Conservation (phyloP, 768 basidiomycete genomes). For the Coprinopsis strossmayeri region DNA sequence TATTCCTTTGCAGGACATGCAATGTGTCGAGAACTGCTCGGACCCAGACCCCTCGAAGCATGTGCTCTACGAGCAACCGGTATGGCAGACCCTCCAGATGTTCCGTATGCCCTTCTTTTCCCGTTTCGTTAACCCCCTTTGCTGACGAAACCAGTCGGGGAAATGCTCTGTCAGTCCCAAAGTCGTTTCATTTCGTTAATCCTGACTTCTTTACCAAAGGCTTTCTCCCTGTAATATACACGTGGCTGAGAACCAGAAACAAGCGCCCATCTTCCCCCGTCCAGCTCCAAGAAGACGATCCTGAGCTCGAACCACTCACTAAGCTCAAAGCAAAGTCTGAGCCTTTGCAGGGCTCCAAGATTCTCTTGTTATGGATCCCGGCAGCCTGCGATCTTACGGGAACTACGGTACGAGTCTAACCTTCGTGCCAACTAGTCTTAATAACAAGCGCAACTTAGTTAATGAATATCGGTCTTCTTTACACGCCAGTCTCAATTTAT, state of each 20-base stretch:
- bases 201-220: constrained; percentile 41
- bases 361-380: constrained; percentile 81
- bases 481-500: constrained; percentile 95
- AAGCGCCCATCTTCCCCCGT: constrained; percentile 37
- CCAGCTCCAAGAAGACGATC: constrained; percentile 48
- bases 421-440: constrained; percentile 13
- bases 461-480: constrained; percentile 95
- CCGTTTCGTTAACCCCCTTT: constrained; percentile 19
- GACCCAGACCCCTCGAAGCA: constrained; percentile 53
- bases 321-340: constrained; percentile 22
- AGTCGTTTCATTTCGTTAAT: constrained; percentile 11
- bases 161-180: constrained; percentile 77
- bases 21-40: constrained; percentile 92
- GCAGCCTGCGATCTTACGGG: constrained; percentile 87
- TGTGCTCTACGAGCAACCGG: constrained; percentile 89
- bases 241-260: constrained; percentile 44
- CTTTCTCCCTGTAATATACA: constrained; percentile 79
- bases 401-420: constrained; percentile 61
- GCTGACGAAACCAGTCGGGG: constrained; percentile 61
- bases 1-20: constrained; percentile 67
- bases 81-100: constrained; percentile 91
- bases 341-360: constrained; percentile 57
- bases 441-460: constrained; percentile 36
- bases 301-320: constrained; percentile 20
- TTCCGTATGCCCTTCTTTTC: constrained; percentile 51